Percentiles rank a stretch among this genome's conserved stretches.
Evolutionary conservation across 1,284 basidiomycete species (phyloP).

Genomic region (Marasmius oreades): DNA sequence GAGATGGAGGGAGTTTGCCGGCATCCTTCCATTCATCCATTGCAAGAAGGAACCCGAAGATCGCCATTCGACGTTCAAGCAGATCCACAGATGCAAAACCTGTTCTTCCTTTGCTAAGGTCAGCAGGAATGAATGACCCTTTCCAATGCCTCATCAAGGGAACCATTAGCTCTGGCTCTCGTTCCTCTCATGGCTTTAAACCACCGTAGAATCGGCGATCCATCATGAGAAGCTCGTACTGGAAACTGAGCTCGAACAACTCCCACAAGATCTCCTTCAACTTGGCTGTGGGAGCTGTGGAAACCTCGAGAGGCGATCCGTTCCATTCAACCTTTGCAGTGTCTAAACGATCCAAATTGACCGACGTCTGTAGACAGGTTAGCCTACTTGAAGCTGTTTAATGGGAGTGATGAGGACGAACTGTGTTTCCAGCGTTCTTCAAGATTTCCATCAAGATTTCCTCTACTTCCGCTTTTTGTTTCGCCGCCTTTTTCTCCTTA

Average conservation of each 20-base stretch:
- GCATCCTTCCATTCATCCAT: not conserved
- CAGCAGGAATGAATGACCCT: not conserved
- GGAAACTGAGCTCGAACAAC: not conserved
- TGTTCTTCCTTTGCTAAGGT: not conserved
- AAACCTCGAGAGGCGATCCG: not conserved
- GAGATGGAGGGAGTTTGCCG: not conserved
- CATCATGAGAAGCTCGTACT: not conserved
- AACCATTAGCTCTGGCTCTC: not conserved
- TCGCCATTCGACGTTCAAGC: not conserved
- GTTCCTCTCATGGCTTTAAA: not conserved
- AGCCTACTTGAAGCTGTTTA: not conserved
- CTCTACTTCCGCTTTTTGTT: not conserved
- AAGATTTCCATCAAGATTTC: too few species aligned
- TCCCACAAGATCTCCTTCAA: not conserved
- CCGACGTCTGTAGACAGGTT: not conserved
- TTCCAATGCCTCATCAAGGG: not conserved
- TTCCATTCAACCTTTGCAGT: not conserved
- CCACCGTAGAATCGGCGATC: not conserved
- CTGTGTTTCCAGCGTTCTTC: not conserved
- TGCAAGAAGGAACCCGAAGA: not conserved
- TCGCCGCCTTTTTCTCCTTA: not conserved
- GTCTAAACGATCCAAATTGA: not conserved
- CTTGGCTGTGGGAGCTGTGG: not conserved
- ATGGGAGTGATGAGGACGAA: not conserved
- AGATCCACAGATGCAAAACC: not conserved